These are phyloP conservation scores for Dryas drummondii DNA, from an alignment of 306 rosid species.

Conservation along the genomic window DNA sequence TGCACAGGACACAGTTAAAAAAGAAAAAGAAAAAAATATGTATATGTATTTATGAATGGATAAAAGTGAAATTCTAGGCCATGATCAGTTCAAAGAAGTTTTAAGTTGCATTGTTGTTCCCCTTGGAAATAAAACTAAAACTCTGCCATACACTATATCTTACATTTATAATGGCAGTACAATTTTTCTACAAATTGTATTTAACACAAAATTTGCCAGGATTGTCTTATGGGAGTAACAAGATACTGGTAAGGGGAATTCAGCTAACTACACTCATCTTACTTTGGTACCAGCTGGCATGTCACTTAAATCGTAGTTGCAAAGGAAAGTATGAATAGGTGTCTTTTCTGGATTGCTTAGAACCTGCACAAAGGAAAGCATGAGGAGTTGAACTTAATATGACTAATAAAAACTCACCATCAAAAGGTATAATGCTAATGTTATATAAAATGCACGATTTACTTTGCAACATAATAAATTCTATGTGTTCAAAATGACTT, in stretches of 20 bases:
- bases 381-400: constrained; percentile 9
- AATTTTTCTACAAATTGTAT: background rate
- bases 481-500: too few relatives aligned
- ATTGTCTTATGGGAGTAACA: background rate
- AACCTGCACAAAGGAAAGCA: constrained; percentile 54
- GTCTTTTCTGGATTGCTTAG: constrained; percentile 99
- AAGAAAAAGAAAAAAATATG: too few relatives aligned
- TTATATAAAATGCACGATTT: background rate
- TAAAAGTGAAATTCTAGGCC: background rate
- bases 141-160: background rate
- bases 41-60: background rate
- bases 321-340: constrained; percentile 96
- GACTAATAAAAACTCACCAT: background rate
- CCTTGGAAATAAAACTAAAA: background rate
- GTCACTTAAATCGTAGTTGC: constrained; percentile 94
- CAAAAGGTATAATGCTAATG: background rate
- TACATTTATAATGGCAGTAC: background rate
- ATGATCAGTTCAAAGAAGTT: background rate
- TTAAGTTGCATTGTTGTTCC: background rate
- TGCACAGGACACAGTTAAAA: background rate
- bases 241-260: background rate
- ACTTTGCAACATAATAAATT: too few relatives aligned
- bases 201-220: background rate
- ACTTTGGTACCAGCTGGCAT: constrained; percentile 98
- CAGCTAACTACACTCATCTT: constrained; percentile 27